Conservation (phyloP, 345 rosid species). For the Syzygium oleosum region DNA sequence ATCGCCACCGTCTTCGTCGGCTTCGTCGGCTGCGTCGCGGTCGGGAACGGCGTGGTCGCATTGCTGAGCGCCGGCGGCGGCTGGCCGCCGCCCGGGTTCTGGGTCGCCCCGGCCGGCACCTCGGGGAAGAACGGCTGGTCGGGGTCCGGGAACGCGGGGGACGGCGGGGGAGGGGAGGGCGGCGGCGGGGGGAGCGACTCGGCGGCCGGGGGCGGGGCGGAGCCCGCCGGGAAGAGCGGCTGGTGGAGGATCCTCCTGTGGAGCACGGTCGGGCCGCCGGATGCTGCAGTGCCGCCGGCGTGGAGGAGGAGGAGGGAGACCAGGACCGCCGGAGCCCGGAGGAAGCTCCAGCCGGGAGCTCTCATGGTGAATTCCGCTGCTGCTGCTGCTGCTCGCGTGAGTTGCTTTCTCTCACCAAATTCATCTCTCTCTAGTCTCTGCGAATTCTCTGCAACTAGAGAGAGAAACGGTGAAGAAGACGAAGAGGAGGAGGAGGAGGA, state of each 20-base stretch:
- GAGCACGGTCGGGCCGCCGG: not conserved
- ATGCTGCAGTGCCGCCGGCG: not conserved
- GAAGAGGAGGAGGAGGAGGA: conserved; percentile 6
- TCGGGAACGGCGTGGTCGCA: conserved; percentile 44
- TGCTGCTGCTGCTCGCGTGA: conserved; percentile 22
- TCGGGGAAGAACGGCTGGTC: conserved; percentile 93
- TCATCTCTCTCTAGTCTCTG: conserved; percentile 26
- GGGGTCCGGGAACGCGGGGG: conserved; percentile 30
- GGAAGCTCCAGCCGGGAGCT: conserved; percentile 15
- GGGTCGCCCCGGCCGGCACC: conserved; percentile 39
- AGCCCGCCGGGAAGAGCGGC: conserved; percentile 61
- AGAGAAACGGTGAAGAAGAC: not conserved
- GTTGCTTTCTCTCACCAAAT: conserved; percentile 20
- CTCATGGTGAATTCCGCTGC: conserved; percentile 43
- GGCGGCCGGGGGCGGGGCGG: conserved; percentile 42
- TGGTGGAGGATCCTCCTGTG: conserved; percentile 75
- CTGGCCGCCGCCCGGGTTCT: conserved; percentile 35
- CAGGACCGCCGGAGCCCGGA: conserved; percentile 1
- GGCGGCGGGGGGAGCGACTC: conserved; percentile 24
- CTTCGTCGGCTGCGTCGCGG: conserved; percentile 63
- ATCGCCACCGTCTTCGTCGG: conserved; percentile 77
- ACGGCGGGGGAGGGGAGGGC: conserved; percentile 48
- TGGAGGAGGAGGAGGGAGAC: not conserved
- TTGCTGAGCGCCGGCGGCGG: conserved; percentile 50
- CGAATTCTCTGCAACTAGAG: not conserved